Evolutionary conservation across 2,329 filamentous ascomycete genomes (phyloP).

Genomic region (Diaporthe caulivora): DNA sequence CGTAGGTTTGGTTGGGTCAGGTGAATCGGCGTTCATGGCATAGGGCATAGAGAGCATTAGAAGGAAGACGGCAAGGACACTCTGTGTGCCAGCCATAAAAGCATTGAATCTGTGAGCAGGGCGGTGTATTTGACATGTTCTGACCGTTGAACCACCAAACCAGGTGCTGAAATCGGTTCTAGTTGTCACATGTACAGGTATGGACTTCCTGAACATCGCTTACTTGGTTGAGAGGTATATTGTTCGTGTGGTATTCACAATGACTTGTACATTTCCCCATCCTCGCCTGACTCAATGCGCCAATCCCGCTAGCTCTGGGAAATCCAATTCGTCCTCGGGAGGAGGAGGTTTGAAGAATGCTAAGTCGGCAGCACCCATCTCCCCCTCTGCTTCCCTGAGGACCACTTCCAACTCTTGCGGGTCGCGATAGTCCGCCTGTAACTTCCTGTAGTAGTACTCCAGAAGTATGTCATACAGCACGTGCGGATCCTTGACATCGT

Average conservation of each 20-base stretch:
- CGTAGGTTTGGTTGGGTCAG: constrained; percentile 8
- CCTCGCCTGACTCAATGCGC: neutral
- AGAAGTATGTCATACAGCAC: constrained; percentile 33
- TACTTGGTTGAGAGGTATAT: constrained; percentile 7
- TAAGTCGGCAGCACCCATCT: constrained; percentile 30
- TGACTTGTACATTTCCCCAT: neutral
- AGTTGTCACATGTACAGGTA: neutral
- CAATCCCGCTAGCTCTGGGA: neutral
- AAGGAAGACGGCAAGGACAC: neutral
- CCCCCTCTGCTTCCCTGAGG: constrained; percentile 20
- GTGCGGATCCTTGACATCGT: constrained; percentile 28
- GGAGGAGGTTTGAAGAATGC: neutral
- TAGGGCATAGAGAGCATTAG: constrained; percentile 26
- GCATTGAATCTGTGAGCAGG: neutral
- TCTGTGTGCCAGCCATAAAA: neutral
- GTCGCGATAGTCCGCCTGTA: neutral
- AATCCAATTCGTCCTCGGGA: neutral
- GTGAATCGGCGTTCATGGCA: constrained; percentile 1
- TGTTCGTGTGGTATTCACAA: constrained; percentile 1
- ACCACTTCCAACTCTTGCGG: neutral
- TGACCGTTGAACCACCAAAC: neutral
- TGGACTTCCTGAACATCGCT: neutral
- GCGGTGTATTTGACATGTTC: neutral
- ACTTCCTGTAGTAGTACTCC: constrained; percentile 35
- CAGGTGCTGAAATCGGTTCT: neutral